Evolutionary conservation across 2,329 filamentous ascomycete genomes (phyloP).

Genomic region (Pyrenochaeta sp.): DNA sequence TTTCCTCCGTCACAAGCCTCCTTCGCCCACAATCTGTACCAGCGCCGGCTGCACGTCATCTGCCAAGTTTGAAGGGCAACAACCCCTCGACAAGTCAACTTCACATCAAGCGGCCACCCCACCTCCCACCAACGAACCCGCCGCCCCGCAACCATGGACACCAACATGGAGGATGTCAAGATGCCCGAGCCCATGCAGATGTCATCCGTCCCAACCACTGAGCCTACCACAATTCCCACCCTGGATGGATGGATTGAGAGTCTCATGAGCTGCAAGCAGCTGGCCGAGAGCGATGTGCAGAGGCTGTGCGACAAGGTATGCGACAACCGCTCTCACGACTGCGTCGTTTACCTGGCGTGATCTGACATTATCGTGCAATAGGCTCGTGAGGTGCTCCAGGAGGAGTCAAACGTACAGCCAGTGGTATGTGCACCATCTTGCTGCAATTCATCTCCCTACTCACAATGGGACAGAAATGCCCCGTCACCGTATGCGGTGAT

Average conservation of each 20-base stretch:
- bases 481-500: constrained; percentile 97
- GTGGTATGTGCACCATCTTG: constrained; percentile 71
- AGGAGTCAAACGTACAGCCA: constrained; percentile 98
- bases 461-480: constrained; percentile 75
- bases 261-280: constrained; percentile 98
- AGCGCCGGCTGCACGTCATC: constrained; percentile 45
- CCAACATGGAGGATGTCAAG: constrained; percentile 98
- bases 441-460: constrained; percentile 13
- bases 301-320: constrained; percentile 94
- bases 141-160: constrained; percentile 75
- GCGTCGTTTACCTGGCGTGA: neutral
- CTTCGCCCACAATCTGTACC: constrained; percentile 12
- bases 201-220: constrained; percentile 71
- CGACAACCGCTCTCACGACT: constrained; percentile 4
- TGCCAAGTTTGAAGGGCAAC: constrained; percentile 47
- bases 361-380: constrained; percentile 50
- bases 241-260: constrained; percentile 98
- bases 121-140: constrained; percentile 28
- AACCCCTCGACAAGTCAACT: constrained; percentile 45
- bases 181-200: constrained; percentile 81
- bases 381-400: constrained; percentile 95
- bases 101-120: constrained; percentile 38
- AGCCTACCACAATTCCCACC: constrained; percentile 89
- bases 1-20: constrained; percentile 5
- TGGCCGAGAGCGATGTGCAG: constrained; percentile 93